Percentiles rank a stretch among this genome's conserved stretches.
These are phyloP conservation scores for Hansenula lynferdii DNA, from an alignment of 1,139 yeast species.

Conservation along the genomic window DNA sequence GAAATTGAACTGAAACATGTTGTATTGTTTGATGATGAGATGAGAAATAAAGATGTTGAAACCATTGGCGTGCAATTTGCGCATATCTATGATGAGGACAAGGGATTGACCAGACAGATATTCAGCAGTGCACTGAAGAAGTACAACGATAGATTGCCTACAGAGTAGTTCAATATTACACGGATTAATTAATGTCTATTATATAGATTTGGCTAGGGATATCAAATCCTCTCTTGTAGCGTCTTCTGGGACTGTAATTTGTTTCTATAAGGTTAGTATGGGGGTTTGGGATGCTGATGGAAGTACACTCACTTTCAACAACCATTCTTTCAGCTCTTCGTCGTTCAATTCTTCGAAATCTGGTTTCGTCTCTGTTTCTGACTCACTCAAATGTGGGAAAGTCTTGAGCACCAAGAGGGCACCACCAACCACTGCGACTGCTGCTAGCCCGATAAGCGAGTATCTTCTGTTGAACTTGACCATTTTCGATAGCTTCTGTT, in stretches of 20 bases:
- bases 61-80: constrained; percentile 57
- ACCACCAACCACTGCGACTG: constrained; percentile 41
- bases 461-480: constrained; percentile 12
- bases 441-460: constrained; percentile 24
- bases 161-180: too few species aligned
- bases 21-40: constrained; percentile 67
- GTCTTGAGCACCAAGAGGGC: constrained; percentile 44
- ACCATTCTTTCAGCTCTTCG: constrained; percentile 36
- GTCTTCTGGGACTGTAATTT: constrained; percentile 41
- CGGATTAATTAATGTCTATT: too few species aligned
- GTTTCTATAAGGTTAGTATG: constrained; percentile 29
- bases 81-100: constrained; percentile 36
- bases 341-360: constrained; percentile 33
- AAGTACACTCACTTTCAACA: constrained; percentile 14
- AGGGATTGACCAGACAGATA: constrained; percentile 46
- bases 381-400: constrained; percentile 41
- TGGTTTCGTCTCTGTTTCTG: constrained; percentile 5
- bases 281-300: too few species aligned
- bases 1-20: constrained; percentile 47
- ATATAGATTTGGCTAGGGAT: constrained; percentile 42
- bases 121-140: constrained; percentile 39
- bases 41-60: constrained; percentile 61
- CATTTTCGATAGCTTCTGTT: too few species aligned
- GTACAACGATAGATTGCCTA: constrained; percentile 27
- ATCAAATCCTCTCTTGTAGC: constrained; percentile 44